Conservation (phyloP, 169 alveolate species). For the Hepatocystis sp. region DNA sequence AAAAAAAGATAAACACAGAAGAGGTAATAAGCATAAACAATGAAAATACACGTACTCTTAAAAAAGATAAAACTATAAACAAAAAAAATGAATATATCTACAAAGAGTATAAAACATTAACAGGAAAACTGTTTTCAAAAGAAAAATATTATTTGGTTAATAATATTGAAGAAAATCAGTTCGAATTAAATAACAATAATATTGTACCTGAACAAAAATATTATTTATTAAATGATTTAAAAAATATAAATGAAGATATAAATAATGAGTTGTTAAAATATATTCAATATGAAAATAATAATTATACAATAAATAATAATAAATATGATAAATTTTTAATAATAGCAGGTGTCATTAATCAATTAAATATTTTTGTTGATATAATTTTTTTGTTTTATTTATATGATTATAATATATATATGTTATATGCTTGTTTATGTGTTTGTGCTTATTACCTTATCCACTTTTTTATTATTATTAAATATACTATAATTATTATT, state of each 20-base stretch:
- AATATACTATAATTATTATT: neutral
- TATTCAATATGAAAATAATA: conserved; percentile 66
- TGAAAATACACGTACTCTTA: neutral
- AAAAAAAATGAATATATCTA: neutral
- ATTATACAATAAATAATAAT: conserved; percentile 24
- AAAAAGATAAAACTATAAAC: neutral
- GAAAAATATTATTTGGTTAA: conserved; percentile 21
- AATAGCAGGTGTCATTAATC: conserved; percentile 41
- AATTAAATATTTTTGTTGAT: conserved; percentile 48
- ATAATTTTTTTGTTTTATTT: conserved; percentile 35
- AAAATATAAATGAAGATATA: conserved; percentile 24
- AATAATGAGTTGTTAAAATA: conserved; percentile 47
- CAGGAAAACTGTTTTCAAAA: conserved; percentile 27
- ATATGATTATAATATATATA: conserved; percentile 20
- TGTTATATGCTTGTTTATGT: conserved; percentile 32
- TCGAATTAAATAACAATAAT: neutral
- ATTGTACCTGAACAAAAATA: conserved; percentile 14
- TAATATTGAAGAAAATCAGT: neutral
- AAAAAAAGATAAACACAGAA: neutral
- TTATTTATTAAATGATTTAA: conserved; percentile 16
- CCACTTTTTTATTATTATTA: conserved; percentile 16
- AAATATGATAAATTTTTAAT: conserved; percentile 42
- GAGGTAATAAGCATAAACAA: neutral
- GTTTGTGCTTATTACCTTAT: conserved; percentile 33
- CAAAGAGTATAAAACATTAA: neutral